These are phyloP conservation scores for Pythium aristosporum DNA, from an alignment of 352 stramenopile genomes.

Conservation along the genomic window DNA sequence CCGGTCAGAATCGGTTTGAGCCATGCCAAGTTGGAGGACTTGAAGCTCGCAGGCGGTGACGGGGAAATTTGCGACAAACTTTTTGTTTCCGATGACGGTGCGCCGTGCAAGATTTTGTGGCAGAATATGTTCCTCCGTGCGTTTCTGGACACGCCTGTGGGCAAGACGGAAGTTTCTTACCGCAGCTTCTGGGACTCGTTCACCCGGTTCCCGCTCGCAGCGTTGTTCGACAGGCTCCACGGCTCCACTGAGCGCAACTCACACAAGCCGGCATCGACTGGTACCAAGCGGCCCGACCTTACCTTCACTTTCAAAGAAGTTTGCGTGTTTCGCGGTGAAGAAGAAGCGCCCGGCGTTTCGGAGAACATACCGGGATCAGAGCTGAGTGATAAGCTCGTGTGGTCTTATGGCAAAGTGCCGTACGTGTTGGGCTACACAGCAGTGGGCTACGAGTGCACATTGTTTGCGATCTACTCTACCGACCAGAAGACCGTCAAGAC, in stretches of 20 bases:
- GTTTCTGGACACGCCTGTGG: too few relatives aligned
- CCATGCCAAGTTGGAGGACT: not conserved
- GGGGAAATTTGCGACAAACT: too few relatives aligned
- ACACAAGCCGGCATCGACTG: too few relatives aligned
- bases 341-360: not conserved
- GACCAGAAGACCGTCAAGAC: not conserved
- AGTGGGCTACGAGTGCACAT: not conserved
- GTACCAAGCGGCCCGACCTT: not conserved
- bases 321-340: not conserved
- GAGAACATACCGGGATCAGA: not conserved
- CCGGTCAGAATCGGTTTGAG: not conserved
- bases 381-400: not conserved
- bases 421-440: constrained; percentile 1
- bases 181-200: too few relatives aligned
- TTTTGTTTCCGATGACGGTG: too few relatives aligned
- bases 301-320: not conserved
- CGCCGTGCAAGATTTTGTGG: too few relatives aligned
- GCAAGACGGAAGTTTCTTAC: too few relatives aligned
- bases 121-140: too few relatives aligned
- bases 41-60: not conserved
- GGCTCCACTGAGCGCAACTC: not conserved
- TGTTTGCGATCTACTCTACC: not conserved
- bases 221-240: too few relatives aligned
- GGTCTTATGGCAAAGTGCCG: not conserved
- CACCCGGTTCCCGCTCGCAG: too few relatives aligned